Evolutionary conservation across 1,284 basidiomycete species (phyloP), one percentile per base, ranked within the genome.

Genomic region (Boletellus deceptivus): DNA sequence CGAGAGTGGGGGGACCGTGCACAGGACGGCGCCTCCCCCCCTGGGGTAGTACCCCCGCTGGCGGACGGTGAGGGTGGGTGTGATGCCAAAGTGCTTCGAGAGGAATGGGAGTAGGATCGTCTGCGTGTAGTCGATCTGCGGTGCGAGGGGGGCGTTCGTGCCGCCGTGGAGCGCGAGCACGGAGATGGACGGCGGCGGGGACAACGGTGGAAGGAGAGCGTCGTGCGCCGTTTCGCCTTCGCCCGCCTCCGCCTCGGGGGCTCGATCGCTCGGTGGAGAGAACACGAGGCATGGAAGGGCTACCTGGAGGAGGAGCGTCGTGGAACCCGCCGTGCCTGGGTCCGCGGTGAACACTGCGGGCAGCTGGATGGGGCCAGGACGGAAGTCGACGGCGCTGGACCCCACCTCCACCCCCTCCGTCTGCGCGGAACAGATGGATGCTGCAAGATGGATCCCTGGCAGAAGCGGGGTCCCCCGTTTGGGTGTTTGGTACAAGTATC

Each of bases 101-200:
- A 87, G 63, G 60, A 89, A 89, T 0, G 85, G 86, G 6, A 89
- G 63, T 59, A 89, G 74, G 46, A 89, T 69, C 53, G 78, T 70
- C 41, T 78, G 70, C 0, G 75, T 77, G 64, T 87, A 88, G 68
- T 89, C 87, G 25, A 86, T 76, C 55, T 86, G 87, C 0, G 87
- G 87, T 3, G 86, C 84, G 38, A 75, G 64, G 1, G 70, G 65
- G 16, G 84, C 84, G 55, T 89, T 89, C 3, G 86, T 89, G 3
- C 87, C 86, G 14, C 87, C 87, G 1, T 72, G 70, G 3, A 89
- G 75, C 13, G 69, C 71, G 24, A 89, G 71, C 4, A 69, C 72
- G 9, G 80, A 77, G 3, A 64, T 49, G 1, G 29, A 13, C 29
- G 27, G 27, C 27, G 27, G 27, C 10, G 10, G 10, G 3, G 22